Base-by-base conservation (phyloP, 441 rosid genomes). In the Adansonia gregorii region DNA sequence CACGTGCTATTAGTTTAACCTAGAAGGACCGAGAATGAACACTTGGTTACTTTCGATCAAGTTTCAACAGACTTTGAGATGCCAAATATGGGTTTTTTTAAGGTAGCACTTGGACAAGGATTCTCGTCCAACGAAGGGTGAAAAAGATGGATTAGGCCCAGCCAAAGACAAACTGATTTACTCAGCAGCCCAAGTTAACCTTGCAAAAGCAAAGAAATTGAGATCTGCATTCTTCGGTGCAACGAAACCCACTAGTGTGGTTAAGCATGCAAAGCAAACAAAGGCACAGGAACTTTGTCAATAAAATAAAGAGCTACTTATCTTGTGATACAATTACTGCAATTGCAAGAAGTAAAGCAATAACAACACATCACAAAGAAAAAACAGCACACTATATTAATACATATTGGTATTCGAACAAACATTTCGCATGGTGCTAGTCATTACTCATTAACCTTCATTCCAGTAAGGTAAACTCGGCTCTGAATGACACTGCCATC, bases 381-480 rank as follows among this genome's bases (percentile, higher is more conserved):
- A 27, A 65, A 24, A 72, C 75, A 69, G 74, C 78, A 74, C 56
- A 73, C 46, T 41, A 76, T 39, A 70, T 55, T 43, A 22, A 11
- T 9, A 80, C 76, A 75, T 84, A 74, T 54, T 55, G 67, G 55
- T 43, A 15, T 56, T 56, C 61, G 24, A 61, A 22, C 56, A 35
- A 74, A 59, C 20, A 27, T 6, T 12, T 60, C 0, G 12, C 39
- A 14, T 22, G 24, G 45, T 1, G 11, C 55, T 8, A 4, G 73
- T 51, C 66, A 56, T 89, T 83, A 92, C 60, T 93, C 98, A 72
- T 86, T 85, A 59, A 95, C 92, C 86, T 86, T 92, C 83, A 88
- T 83, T 67, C 95, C 97, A 0, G 95, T 85, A 73, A 94, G 93
- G 83, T 93, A 93, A 79, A 93, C 94, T 67, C 87, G 88, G 86